Base-by-base conservation (phyloP, 371 early-diverging fungal genomes). In the Parasitella parasitica region DNA sequence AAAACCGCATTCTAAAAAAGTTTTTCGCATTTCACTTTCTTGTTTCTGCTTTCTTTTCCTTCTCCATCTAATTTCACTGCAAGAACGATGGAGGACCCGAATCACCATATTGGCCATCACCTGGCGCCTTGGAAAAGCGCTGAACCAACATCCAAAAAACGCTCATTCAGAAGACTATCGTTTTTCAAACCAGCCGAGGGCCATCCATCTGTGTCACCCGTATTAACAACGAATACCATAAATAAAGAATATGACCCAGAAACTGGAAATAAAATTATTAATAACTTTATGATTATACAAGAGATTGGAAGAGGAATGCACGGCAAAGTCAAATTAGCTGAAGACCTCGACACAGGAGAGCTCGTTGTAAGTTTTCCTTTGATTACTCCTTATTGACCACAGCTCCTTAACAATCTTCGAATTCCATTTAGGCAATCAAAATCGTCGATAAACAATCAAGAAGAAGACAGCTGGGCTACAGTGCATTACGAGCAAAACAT, bases 241-340 rank as follows among this genome's bases (percentile, higher is more conserved):
- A 82, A 84, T 52, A 86, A 89, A 57, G 89, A 90, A 54, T 86
- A 89, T 65, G 94, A 95, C 64, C 87, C 89, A 54, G 80, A 73
- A 49, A 92, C 93, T 1, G 95, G 95, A 18, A 87, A 88, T 71
- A 97, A 97, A 69, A 89, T 89, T 81, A 90, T 97, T 64, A 97
- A 97, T 77, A 82, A 94, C 55, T 97, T 93, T 76, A 86, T 94
- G 82, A 82, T 97, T 9, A 70, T 95, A 15, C 80, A 81, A 57
- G 94, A 94, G 67, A 78, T 97, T 18, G 97, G 97, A 6, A 79
- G 95, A 53, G 97, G 97, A 20, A 89, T 90, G 24, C 95, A 97
- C 61, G 97, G 97, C 28, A 96, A 94, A 75, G 97, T 97, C 39
- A 94, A 95, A 72, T 83, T 96, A 30, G 89, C 89, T 46, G 80